Conservation (phyloP, 495 filamentous ascomycete genomes). For the Penicillium canariense region DNA sequence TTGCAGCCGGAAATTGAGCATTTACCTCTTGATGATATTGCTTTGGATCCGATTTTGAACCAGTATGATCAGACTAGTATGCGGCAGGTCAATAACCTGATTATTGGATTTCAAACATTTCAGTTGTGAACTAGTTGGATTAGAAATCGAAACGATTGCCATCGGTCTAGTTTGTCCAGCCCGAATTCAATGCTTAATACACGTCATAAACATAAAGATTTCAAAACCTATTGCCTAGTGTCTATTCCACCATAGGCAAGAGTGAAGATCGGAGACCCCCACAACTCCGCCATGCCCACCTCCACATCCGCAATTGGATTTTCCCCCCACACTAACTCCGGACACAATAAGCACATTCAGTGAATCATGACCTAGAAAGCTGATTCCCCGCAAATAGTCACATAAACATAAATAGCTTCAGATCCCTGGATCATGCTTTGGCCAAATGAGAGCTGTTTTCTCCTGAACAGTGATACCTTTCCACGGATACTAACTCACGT, state of each 20-base stretch:
- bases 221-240: no score
- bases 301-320: constrained; percentile 12
- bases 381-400: no score
- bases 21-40: constrained; percentile 9
- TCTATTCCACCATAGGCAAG: no score
- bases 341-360: background rate
- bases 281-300: constrained; percentile 11
- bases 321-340: background rate
- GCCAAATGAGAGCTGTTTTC: no score
- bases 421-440: no score
- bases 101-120: constrained; percentile 19
- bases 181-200: no score
- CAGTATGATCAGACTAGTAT: constrained; percentile 28
- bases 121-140: constrained; percentile 6
- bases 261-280: constrained; percentile 23
- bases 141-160: background rate
- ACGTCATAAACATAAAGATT: no score
- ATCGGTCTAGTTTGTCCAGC: background rate
- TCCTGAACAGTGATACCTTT: no score
- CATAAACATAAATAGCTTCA: no score
- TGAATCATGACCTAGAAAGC: no score
- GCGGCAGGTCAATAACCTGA: constrained; percentile 26
- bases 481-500: no score
- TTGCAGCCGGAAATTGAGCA: constrained; percentile 3
- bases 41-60: constrained; percentile 23